Evolutionary conservation across 352 stramenopile species (phyloP).

Genomic region (Phytophthora sojae): DNA sequence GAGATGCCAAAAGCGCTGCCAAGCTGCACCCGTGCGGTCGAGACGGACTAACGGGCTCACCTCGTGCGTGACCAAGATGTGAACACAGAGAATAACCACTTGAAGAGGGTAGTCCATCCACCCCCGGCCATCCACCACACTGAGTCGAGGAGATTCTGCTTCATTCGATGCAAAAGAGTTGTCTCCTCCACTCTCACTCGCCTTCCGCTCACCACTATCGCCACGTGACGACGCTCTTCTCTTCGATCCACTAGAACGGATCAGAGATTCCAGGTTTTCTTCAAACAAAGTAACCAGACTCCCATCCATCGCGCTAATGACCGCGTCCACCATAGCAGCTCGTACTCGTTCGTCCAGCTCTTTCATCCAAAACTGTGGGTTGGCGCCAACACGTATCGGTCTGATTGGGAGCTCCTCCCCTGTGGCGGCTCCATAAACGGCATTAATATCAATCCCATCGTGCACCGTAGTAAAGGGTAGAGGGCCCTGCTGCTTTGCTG

Average conservation of each 20-base stretch:
- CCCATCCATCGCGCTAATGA: constrained; percentile 46
- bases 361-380: constrained; percentile 75
- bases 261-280: constrained; percentile 52
- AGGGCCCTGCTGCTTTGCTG: not conserved
- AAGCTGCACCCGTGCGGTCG: constrained; percentile 47
- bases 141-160: not conserved
- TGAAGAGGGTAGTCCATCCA: constrained; percentile 61
- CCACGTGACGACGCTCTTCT: constrained; percentile 11
- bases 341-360: constrained; percentile 55
- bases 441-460: constrained; percentile 49
- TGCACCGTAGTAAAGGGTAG: constrained; percentile 6
- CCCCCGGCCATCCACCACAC: not conserved
- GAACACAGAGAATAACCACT: constrained; percentile 62
- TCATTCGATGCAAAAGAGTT: constrained; percentile 5
- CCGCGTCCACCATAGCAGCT: constrained; percentile 44
- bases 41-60: constrained; percentile 46
- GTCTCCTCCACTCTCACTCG: constrained; percentile 1
- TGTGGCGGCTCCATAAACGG: constrained; percentile 34
- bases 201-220: not conserved
- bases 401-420: constrained; percentile 53
- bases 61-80: constrained; percentile 68
- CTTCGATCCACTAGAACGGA: constrained; percentile 15
- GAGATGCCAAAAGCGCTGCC: constrained; percentile 56
- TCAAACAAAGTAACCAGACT: constrained; percentile 51
- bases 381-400: constrained; percentile 48